phyloP scores from a whole-genome alignment of 2,329 filamentous ascomycete genomes.

The Drechslerella dactyloides region DNA sequence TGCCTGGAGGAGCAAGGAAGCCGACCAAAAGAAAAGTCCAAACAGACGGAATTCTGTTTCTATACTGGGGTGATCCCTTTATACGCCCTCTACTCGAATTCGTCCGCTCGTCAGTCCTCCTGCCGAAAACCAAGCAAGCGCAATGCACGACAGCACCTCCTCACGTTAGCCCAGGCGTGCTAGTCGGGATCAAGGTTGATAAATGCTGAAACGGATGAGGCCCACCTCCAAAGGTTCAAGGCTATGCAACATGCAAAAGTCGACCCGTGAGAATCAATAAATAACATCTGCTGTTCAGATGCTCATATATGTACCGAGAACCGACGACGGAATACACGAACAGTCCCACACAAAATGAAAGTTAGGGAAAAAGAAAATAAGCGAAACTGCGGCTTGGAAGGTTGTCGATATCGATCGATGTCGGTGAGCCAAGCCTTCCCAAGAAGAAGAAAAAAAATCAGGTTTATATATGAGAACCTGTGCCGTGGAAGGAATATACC shows the following conservation, averaged over 20 bases:
- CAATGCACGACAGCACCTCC: constrained; percentile 35
- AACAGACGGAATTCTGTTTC: neutral
- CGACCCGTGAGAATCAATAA: neutral
- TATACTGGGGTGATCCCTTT: constrained; percentile 3
- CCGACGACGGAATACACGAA: neutral
- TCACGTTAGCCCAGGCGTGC: constrained; percentile 27
- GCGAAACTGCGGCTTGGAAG: neutral
- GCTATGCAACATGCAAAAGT: constrained; percentile 6
- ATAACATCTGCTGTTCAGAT: neutral
- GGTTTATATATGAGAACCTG: neutral
- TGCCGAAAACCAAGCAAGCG: constrained; percentile 18
- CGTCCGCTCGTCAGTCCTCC: neutral
- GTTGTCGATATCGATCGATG: neutral
- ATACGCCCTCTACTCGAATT: neutral
- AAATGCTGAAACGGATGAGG: constrained; percentile 39
- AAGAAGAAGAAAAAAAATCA: too few species aligned
- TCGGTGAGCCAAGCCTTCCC: too few species aligned
- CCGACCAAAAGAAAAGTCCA: neutral
- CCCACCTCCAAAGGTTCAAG: constrained; percentile 25
- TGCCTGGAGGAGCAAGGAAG: neutral
- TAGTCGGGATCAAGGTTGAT: constrained; percentile 47
- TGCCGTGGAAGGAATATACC: constrained; percentile 14
- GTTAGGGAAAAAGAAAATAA: neutral
- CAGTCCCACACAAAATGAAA: neutral
- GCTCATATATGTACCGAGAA: neutral